Evolutionary conservation across 108 stramenopile species (phyloP).

Genomic region (Nitzschia inconspicua): DNA sequence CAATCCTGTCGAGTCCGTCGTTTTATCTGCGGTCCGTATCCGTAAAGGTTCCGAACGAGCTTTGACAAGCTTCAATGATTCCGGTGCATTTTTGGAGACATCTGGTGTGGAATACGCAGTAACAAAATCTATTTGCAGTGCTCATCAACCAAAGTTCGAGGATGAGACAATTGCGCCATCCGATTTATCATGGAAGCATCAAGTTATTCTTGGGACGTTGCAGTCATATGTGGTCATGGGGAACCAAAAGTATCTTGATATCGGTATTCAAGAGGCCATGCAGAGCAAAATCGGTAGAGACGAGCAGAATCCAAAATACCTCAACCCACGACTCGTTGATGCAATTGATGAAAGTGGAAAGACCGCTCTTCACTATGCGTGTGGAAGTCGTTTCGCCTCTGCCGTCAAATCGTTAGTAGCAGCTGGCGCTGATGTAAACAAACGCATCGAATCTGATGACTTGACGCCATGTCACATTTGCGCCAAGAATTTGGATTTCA

Average conservation of each 20-base stretch:
- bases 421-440: conserved; percentile 65
- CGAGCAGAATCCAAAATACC: conserved; percentile 13
- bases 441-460: conserved; percentile 13
- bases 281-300: conserved; percentile 3
- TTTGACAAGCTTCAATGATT: conserved; percentile 22
- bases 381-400: conserved; percentile 32
- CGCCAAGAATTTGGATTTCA: conserved; percentile 54
- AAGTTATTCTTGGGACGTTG: conserved; percentile 74
- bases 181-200: conserved; percentile 61
- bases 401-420: conserved; percentile 56
- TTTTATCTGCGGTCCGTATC: conserved; percentile 52
- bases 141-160: conserved; percentile 28
- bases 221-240: conserved; percentile 73
- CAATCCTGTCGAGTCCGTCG: conserved; percentile 56
- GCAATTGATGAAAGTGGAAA: conserved; percentile 58
- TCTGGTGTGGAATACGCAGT: conserved; percentile 44
- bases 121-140: conserved; percentile 44
- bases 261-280: conserved; percentile 35
- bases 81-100: conserved; percentile 47
- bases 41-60: conserved; percentile 9
- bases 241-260: conserved; percentile 45
- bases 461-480: conserved; percentile 59
- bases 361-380: conserved; percentile 80
- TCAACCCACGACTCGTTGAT: conserved; percentile 54
- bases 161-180: background rate